These are phyloP conservation scores for Biscutella laevigata DNA, from an alignment of 441 rosid genomes.

Conservation along the genomic window DNA sequence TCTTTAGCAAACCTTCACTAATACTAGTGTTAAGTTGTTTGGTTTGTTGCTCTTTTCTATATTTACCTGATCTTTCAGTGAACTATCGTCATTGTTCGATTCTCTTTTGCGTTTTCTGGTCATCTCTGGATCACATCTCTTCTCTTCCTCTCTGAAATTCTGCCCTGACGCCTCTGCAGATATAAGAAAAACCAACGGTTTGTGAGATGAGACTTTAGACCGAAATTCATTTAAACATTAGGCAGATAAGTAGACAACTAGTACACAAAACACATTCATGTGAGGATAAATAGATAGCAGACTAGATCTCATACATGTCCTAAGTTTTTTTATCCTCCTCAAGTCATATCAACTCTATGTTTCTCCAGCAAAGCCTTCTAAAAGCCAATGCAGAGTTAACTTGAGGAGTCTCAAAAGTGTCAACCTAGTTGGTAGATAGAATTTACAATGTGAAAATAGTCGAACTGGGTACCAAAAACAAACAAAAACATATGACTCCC, in stretches of 20 bases:
- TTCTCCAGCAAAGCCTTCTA: constrained; percentile 8
- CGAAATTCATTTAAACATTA: background rate
- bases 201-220: constrained; percentile 7
- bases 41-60: background rate
- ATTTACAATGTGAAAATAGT: background rate
- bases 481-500: constrained; percentile 1
- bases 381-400: constrained; percentile 2
- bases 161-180: constrained; percentile 65
- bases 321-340: constrained; percentile 7
- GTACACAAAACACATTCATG: background rate
- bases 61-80: constrained; percentile 28
- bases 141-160: constrained; percentile 54
- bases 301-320: constrained; percentile 13
- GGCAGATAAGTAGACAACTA: background rate
- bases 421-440: background rate
- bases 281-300: background rate
- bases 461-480: background rate
- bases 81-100: constrained; percentile 13
- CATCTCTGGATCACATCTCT: constrained; percentile 14
- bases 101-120: constrained; percentile 21
- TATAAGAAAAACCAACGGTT: constrained; percentile 8
- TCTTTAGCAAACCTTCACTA: constrained; percentile 14
- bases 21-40: background rate
- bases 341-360: constrained; percentile 4
- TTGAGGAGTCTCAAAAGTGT: background rate